These are phyloP conservation scores for Penicillium concentricum DNA, from an alignment of 2,329 filamentous ascomycete species.

Conservation along the genomic window DNA sequence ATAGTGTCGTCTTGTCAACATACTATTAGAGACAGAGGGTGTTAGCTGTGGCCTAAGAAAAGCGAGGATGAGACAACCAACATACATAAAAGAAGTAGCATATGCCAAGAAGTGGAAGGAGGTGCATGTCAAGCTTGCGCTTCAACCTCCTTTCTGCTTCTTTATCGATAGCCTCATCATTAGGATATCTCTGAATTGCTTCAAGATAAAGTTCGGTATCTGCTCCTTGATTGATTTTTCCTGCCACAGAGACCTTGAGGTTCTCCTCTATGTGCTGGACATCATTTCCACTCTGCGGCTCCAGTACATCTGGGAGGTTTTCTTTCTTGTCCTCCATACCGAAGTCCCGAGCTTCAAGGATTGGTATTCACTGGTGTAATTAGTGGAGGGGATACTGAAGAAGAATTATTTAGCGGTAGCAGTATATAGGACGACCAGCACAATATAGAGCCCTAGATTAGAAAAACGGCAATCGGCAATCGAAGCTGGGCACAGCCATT, in stretches of 20 bases:
- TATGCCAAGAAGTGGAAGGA: background rate
- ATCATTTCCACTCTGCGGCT: background rate
- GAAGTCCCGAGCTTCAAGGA: background rate
- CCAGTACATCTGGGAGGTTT: background rate
- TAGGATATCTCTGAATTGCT: background rate
- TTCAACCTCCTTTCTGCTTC: background rate
- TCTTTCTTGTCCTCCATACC: background rate
- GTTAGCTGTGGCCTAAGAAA: background rate
- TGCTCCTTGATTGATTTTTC: background rate
- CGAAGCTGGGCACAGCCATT: background rate
- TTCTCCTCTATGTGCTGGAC: background rate
- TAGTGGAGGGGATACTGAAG: background rate
- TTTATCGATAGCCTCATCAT: background rate
- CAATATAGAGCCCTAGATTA: background rate
- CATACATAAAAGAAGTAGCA: background rate
- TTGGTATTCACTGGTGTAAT: background rate
- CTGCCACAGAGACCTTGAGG: background rate
- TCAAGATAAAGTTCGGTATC: background rate
- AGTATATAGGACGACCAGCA: background rate
- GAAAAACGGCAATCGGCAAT: background rate
- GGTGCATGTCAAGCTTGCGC: background rate
- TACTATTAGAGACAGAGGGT: background rate
- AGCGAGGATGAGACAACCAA: conserved; percentile 10
- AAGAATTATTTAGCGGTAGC: background rate
- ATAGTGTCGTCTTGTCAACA: background rate